Evolutionary conservation across 352 stramenopile species (phyloP).

Genomic region (Phytophthora fragariaefolia): DNA sequence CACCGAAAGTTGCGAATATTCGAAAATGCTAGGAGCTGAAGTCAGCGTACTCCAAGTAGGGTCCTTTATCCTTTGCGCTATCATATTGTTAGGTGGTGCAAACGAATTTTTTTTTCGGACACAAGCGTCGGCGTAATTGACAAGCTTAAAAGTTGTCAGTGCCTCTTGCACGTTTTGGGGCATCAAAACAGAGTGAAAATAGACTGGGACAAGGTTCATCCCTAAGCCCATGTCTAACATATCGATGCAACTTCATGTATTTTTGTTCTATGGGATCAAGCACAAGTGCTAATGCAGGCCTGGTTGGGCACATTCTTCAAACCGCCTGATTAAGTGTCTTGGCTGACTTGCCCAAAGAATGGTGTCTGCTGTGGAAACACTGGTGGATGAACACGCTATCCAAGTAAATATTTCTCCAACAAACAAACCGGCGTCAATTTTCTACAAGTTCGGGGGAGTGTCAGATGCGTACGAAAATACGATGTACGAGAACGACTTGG

Average conservation of each 20-base stretch:
- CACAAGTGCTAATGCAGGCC: background rate
- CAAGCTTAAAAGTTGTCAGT: too few species aligned
- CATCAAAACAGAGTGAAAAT: too few species aligned
- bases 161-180: too few species aligned
- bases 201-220: slow-evolving; percentile 4
- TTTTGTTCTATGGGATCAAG: slow-evolving; percentile 24
- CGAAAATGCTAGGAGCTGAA: too few species aligned
- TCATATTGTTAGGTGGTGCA: too few species aligned
- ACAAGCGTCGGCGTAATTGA: too few species aligned
- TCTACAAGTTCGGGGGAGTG: slow-evolving; percentile 24
- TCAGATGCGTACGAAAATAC: slow-evolving; percentile 49
- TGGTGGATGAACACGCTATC: slow-evolving; percentile 36
- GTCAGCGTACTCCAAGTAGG: too few species aligned
- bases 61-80: too few species aligned
- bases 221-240: background rate
- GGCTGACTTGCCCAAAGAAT: slow-evolving; percentile 1
- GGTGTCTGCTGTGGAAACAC: slow-evolving; percentile 8
- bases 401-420: slow-evolving; percentile 41
- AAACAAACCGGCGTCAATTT: slow-evolving; percentile 36
- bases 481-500: slow-evolving; percentile 71
- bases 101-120: too few species aligned
- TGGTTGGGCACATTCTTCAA: slow-evolving; percentile 31
- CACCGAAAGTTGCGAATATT: too few species aligned
- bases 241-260: slow-evolving; percentile 25
- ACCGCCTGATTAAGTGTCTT: background rate